Percentiles rank a stretch among this genome's conserved stretches.
Evolutionary conservation across 108 stramenopile species (phyloP).

Genomic region (Skeletonema menzelii): DNA sequence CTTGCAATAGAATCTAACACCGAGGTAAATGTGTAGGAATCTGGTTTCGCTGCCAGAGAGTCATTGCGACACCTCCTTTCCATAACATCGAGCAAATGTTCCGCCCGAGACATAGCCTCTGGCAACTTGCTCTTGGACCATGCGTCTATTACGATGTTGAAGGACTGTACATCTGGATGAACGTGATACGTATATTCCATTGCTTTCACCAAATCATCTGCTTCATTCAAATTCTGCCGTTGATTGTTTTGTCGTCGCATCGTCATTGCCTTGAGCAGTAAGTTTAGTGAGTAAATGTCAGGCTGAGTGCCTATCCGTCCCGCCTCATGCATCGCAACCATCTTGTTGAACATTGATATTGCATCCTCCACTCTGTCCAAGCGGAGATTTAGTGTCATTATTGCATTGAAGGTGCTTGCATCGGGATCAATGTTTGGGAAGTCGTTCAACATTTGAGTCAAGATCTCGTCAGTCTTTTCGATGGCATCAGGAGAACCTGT

Average conservation of each 20-base stretch:
- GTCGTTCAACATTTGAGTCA: slow-evolving; percentile 13
- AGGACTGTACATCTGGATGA: slow-evolving; percentile 47
- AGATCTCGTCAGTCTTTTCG: slow-evolving; percentile 8
- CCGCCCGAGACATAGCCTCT: slow-evolving; percentile 55
- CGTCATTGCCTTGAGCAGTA: slow-evolving; percentile 15
- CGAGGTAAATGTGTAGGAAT: slow-evolving; percentile 15
- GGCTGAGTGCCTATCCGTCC: slow-evolving; percentile 5
- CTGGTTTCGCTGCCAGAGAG: slow-evolving; percentile 7
- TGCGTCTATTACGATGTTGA: slow-evolving; percentile 57
- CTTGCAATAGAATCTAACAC: slow-evolving; percentile 20
- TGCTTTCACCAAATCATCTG: slow-evolving; percentile 1
- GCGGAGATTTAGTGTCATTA: slow-evolving; percentile 20
- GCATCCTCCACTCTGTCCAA: background rate
- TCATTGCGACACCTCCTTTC: slow-evolving; percentile 13
- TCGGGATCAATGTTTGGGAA: slow-evolving; percentile 16
- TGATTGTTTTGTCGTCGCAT: background rate
- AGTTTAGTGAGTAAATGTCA: slow-evolving; percentile 24
- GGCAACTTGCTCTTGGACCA: slow-evolving; percentile 58
- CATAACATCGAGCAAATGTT: slow-evolving; percentile 62
- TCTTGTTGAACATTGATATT: slow-evolving; percentile 1
- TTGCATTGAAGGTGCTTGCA: slow-evolving; percentile 27
- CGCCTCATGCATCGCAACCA: background rate
- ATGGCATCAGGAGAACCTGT: slow-evolving; percentile 7
- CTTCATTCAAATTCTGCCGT: slow-evolving; percentile 6
- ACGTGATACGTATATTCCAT: slow-evolving; percentile 7